Base-by-base conservation (phyloP, 176 grass and related monocot species). In the Zea luxurians region DNA sequence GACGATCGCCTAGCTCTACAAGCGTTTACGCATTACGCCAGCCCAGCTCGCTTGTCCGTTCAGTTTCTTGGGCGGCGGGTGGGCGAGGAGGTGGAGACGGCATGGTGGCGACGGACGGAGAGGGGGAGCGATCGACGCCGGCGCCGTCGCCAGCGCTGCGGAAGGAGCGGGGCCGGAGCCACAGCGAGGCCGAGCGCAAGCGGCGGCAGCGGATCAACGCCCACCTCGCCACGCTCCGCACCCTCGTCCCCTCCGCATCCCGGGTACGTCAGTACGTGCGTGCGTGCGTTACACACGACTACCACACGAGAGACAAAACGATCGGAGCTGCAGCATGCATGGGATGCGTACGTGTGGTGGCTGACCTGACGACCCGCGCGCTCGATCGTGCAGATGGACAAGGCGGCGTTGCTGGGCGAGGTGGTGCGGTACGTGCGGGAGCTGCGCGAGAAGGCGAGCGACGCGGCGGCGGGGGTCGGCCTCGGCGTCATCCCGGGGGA, bases 391-490 rank as follows among this genome's bases (percentile, higher is more conserved):
- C 27, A 99, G 96, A 89, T 99, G 96, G 96, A 99, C 85, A 99
- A 99, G 80, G 96, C 96, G 67, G 92, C 92, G 58, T 20, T 99
- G 81, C 86, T 99, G 44, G 96, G 96, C 16, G 92, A 99, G 96
- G 92, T 97, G 85, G 94, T 97, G 72, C 77, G 91, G 79, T 80
- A 93, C 71, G 94, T 97, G 72, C 83, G 91, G 55, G 91, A 97
- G 89, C 91, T 97, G 44, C 82, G 83, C 13, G 48, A 52, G 36
- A 79, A 74, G 65, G 91, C 80, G 57, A 85, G 88, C 50, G 79
- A 76, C 16, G 90, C 88, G 17, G 76, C 82, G 69, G 89, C 76
- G 40, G 85, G 91, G 8, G 60, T 52, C 35, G 68, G 73, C 37
- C 44, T 21, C n/a, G 71, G 72, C 15, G 63, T 97, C 79, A 66